Percentiles rank a stretch among this genome's conserved stretches.
Evolutionary conservation across 2,329 filamentous ascomycete genomes (phyloP).

Genomic region (Fusarium sp.): DNA sequence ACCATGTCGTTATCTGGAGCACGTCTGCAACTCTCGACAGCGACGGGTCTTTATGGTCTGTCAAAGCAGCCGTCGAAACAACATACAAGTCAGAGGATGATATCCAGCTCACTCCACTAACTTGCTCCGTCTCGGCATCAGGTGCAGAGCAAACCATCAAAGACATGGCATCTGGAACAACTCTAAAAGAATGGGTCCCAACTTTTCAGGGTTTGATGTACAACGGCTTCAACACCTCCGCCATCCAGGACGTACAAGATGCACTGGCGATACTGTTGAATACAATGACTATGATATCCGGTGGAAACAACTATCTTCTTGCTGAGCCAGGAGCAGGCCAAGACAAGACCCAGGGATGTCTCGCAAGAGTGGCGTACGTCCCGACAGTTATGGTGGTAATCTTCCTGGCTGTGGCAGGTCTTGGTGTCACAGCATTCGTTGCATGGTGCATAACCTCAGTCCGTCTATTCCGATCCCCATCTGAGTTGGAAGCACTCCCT

Average conservation of each 20-base stretch:
- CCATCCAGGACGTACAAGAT: not conserved
- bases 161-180: not conserved
- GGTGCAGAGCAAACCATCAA: not conserved
- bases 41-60: not conserved
- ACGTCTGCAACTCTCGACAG: not conserved
- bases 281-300: not conserved
- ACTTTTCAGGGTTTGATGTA: not conserved
- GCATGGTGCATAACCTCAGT: not conserved
- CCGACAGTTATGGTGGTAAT: not conserved
- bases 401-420: not conserved
- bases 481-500: not conserved
- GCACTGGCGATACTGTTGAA: not conserved
- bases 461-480: not conserved
- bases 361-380: not conserved
- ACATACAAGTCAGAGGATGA: not conserved
- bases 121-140: not conserved
- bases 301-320: not conserved
- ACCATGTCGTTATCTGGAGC: not conserved
- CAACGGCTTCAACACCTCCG: not conserved
- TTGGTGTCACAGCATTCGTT: not conserved
- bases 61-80: not conserved
- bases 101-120: not conserved
- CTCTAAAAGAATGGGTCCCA: not conserved
- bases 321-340: not conserved
- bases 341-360: not conserved